A percentile compares a stretch with the other conserved stretches of the same genome.
These are phyloP conservation scores for Fusarium tricinctum DNA, from an alignment of 2,329 filamentous ascomycete species.

Conservation along the genomic window DNA sequence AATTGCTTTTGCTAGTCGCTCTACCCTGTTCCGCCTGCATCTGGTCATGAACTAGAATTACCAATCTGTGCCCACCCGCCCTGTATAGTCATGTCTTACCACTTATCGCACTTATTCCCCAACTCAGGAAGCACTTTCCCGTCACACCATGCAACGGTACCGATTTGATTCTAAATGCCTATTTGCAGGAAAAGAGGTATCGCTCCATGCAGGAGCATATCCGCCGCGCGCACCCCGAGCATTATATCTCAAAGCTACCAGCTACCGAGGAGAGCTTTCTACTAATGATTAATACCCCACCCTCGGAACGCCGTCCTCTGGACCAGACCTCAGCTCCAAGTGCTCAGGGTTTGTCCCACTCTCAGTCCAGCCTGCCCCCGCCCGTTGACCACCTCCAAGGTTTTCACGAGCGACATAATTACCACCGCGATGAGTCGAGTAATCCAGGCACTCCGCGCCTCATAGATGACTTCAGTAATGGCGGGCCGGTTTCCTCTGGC, in stretches of 20 bases:
- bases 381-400: constrained; percentile 47
- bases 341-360: constrained; percentile 52
- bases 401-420: constrained; percentile 65
- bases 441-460: constrained; percentile 77
- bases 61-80: constrained; percentile 34
- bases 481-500: constrained; percentile 41
- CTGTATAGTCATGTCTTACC: constrained; percentile 49
- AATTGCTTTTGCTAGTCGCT: constrained; percentile 20
- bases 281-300: constrained; percentile 94
- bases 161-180: constrained; percentile 46
- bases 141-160: constrained; percentile 33
- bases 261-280: constrained; percentile 98
- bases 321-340: constrained; percentile 53
- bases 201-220: constrained; percentile 99
- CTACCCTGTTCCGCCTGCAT: constrained; percentile 27
- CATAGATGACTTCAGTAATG: constrained; percentile 76
- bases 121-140: constrained; percentile 28
- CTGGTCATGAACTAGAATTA: constrained; percentile 21
- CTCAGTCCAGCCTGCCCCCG: constrained; percentile 31
- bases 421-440: constrained; percentile 75
- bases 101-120: constrained; percentile 32
- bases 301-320: constrained; percentile 74
- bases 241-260: constrained; percentile 97
- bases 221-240: constrained; percentile 93
- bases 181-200: constrained; percentile 86